Evolutionary conservation across 1,284 basidiomycete species (phyloP), one percentile per base, ranked within the genome.

Genomic region (Vanrija sp.): DNA sequence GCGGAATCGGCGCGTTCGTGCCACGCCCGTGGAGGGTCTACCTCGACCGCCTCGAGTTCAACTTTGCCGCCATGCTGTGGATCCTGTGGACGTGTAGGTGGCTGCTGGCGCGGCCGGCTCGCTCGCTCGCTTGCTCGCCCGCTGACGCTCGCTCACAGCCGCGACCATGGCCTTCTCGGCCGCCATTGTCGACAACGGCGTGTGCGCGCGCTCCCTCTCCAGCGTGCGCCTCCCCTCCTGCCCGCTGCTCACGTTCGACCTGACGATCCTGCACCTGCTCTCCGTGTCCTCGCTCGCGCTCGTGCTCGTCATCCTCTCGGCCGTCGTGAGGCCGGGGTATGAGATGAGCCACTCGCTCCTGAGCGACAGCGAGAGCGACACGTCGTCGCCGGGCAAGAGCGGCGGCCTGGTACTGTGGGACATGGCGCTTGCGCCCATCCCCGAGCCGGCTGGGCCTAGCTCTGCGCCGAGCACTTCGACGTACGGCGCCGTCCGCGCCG

Each of bases 341-440:
- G 45, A 51, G 18, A n/a, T 41, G 14, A 36, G 50, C 5, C 38
- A 53, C 10, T 57, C 58, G 16, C 14, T 15, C 14, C 27, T 15
- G 20, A 7, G 16, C 10, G 51, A 53, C 45, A 39, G 31, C 27
- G 49, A 38, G 14, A 39, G 12, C n/a, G 37, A 44, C 25, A 24
- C 25, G 10, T 19, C 15, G 20, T 44, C 42, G 20, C 31, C 47
- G 35, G 37, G 37, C 5, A 31, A 15, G 7, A 41, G 47, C 16
- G 54, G 57, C 39, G 57, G 55, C 3, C 68, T 68, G 42, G 58
- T 71, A 53, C 69, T 71, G 65, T 71, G 69, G 69, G 69, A 71
- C 23, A 24, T 71, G 47, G 69, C 68, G 15, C 31, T 71, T 19
- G 61, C 58, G 14, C 64, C 63, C 8, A 53, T 59, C 20, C 62